Evolutionary conservation across 2,329 filamentous ascomycete genomes (phyloP).

Genomic region (Alternaria triticimaculans): DNA sequence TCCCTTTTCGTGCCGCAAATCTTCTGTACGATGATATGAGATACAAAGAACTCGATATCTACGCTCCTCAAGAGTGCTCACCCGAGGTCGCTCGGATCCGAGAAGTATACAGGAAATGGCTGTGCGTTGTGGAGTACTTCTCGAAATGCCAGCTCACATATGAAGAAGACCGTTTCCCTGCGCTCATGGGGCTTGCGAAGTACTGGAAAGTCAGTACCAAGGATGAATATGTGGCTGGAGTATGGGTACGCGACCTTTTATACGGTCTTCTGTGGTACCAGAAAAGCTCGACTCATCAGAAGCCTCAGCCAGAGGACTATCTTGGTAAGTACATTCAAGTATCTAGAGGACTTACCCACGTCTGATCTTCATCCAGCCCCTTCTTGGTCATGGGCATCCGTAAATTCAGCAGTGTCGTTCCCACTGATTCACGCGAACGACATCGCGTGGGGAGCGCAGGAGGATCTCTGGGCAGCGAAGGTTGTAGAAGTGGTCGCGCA

Average conservation of each 20-base stretch:
- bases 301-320: not conserved
- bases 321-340: not conserved
- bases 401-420: not conserved
- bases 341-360: not conserved
- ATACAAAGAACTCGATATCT: not conserved
- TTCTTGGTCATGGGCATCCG: not conserved
- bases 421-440: not conserved
- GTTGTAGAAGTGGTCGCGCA: not conserved
- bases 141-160: not conserved
- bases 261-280: not conserved
- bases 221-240: not conserved
- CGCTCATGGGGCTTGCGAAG: not conserved
- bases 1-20: not conserved
- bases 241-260: not conserved
- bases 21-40: not conserved
- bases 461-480: not conserved
- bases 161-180: not conserved
- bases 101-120: not conserved
- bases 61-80: not conserved
- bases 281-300: accelerated
- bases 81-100: not conserved
- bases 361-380: not conserved
- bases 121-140: not conserved
- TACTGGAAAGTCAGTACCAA: not conserved
- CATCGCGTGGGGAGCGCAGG: not conserved